Base-by-base conservation (phyloP, 2,329 filamentous ascomycete genomes). In the Arthrinium phaeospermum region DNA sequence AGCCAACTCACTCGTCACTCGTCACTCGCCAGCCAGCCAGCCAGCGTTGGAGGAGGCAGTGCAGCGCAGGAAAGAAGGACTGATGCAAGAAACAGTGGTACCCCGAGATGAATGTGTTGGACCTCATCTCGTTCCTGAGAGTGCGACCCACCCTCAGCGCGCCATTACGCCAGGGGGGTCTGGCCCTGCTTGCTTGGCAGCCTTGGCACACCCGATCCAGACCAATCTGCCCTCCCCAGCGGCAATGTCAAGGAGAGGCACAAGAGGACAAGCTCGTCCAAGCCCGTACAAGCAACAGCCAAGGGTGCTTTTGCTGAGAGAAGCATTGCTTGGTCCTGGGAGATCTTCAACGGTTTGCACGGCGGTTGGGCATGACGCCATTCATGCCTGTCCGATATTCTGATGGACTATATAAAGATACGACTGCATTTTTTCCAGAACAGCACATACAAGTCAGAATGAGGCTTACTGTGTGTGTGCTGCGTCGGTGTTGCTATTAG, bases 71-170 rank as follows among this genome's bases (percentile, higher is more conserved):
- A 51, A 27, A 14, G 13, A 51, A 12, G 24, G 13, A 14, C n/a
- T 53, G 51, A 16, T 24, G n/a, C 10, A 34, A 69, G 44, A 70
- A 70, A 72, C 71, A 70, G 71, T 70, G 71, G 71, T 72, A 72
- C 71, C 53, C 71, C 68, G 71, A 72, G 61, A 72, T 72, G 69
- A 64, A 64, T 41, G 34, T 41, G 57, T 19, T 64, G 19, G 22
- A 37, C 57, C 57, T 64, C 57, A 64, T 64, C 57, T 64, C 57
- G 57, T 64, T 64, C 57, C 57, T 64, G 57, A 41, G 57, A 64
- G 34, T 41, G 30, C 30, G 57, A n/a, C 57, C 57, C 57, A 64
- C 57, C 57, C 16, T 6, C 7, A 41, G 57, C 34, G 57, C 34
- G 57, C 57, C 57, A 64, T 41, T 41, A n/a, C 6, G 19, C 34